phyloP scores from a whole-genome alignment of 768 basidiomycete species.

The Mycena albidolilacea region DNA sequence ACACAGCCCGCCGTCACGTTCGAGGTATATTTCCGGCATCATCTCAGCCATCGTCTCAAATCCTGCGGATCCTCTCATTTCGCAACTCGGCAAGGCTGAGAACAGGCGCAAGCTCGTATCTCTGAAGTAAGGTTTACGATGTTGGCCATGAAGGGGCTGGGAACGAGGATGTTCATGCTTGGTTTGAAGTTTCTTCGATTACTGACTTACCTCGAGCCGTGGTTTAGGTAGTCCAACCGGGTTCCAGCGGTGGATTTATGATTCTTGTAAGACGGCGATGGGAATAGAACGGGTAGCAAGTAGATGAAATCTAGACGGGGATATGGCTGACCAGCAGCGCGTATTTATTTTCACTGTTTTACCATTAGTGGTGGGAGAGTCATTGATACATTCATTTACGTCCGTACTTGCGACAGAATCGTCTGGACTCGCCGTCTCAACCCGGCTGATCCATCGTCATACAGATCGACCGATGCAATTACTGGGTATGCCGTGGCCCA shows the following conservation, averaged over 20 bases:
- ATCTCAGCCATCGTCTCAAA: constrained; percentile 91
- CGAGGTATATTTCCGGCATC: constrained; percentile 94
- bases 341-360: no score
- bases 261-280: constrained; percentile 88
- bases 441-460: no score
- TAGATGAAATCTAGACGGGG: constrained; percentile 49
- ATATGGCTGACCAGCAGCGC: no score
- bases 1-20: constrained; percentile 93
- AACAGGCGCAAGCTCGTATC: constrained; percentile 88
- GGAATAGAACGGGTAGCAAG: constrained; percentile 92
- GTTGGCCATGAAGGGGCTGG: constrained; percentile 88
- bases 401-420: no score
- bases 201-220: no score
- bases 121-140: constrained; percentile 70
- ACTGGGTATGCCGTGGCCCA: no score
- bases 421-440: no score
- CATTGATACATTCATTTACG: no score
- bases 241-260: constrained; percentile 96
- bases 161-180: constrained; percentile 90
- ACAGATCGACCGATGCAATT: no score
- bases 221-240: constrained; percentile 64
- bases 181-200: constrained; percentile 53
- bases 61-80: constrained; percentile 94
- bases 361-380: no score
- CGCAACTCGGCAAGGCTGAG: constrained; percentile 89